Conservation (phyloP, 1,139 yeast species). For the Blastobotrys raffinosifermentans region DNA sequence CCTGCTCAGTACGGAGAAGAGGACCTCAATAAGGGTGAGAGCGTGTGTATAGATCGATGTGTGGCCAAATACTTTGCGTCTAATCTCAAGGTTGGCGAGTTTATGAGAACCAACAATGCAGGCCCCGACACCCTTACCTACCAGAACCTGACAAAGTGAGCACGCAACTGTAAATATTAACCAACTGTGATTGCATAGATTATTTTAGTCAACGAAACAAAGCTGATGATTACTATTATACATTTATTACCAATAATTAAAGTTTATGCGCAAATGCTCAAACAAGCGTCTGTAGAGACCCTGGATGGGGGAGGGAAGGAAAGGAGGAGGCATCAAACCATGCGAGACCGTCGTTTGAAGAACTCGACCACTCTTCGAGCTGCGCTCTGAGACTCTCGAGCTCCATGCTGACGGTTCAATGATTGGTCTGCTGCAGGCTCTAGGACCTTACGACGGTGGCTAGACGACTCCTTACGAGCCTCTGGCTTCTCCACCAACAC, state of each 20-base stretch:
- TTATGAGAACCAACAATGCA: slow-evolving; percentile 31
- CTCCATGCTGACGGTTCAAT: slow-evolving; percentile 18
- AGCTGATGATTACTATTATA: slow-evolving; percentile 1
- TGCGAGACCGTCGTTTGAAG: slow-evolving; percentile 33
- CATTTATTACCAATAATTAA: background rate
- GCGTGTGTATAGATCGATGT: slow-evolving; percentile 92
- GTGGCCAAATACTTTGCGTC: slow-evolving; percentile 94
- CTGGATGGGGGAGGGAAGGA: too few relatives aligned
- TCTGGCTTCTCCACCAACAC: too few relatives aligned
- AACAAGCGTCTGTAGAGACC: too few relatives aligned
- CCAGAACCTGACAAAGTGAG: background rate
- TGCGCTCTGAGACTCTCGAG: slow-evolving; percentile 20
- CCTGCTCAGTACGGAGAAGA: slow-evolving; percentile 71
- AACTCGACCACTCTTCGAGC: slow-evolving; percentile 33
- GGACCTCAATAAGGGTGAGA: slow-evolving; percentile 79
- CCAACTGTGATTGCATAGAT: background rate
- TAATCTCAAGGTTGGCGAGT: slow-evolving; percentile 66
- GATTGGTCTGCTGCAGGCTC: slow-evolving; percentile 23
- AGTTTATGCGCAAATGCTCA: background rate
- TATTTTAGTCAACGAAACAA: background rate
- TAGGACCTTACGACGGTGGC: slow-evolving; percentile 21
- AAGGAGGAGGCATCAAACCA: too few relatives aligned
- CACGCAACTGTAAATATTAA: too few relatives aligned
- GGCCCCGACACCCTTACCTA: slow-evolving; percentile 20
- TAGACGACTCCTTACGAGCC: too few relatives aligned